Evolutionary conservation across 2,329 filamentous ascomycete genomes (phyloP).

Genomic region (Penicillium sp.): DNA sequence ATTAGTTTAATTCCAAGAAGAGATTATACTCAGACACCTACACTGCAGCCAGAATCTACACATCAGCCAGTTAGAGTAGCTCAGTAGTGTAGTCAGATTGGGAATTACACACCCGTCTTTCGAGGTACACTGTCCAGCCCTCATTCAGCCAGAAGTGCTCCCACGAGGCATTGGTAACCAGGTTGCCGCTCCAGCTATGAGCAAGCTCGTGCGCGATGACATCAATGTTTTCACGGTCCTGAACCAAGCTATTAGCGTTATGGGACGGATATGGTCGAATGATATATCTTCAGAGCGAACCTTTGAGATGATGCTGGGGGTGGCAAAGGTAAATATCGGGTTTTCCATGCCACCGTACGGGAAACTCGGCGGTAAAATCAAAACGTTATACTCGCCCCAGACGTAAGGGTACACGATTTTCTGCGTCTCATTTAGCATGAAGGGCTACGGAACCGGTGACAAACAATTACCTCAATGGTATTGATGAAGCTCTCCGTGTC

Average conservation of each 20-base stretch:
- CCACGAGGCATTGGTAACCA: slow-evolving; percentile 55
- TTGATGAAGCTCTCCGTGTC: slow-evolving; percentile 92
- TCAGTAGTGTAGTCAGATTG: not conserved
- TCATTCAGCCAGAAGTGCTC: slow-evolving; percentile 62
- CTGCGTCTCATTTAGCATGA: slow-evolving; percentile 25
- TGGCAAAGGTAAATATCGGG: slow-evolving; percentile 91
- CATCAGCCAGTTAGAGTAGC: slow-evolving; percentile 14
- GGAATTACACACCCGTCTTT: slow-evolving; percentile 60
- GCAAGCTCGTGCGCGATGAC: slow-evolving; percentile 85
- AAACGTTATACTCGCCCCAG: slow-evolving; percentile 93
- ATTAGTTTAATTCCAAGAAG: not conserved
- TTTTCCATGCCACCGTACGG: slow-evolving; percentile 85
- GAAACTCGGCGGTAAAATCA: slow-evolving; percentile 86
- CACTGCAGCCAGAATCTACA: slow-evolving; percentile 43
- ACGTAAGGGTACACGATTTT: slow-evolving; percentile 77
- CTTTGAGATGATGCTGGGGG: slow-evolving; percentile 88
- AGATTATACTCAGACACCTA: slow-evolving; percentile 20
- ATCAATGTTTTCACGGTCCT: slow-evolving; percentile 83
- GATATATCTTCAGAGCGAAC: slow-evolving; percentile 27
- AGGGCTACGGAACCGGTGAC: not conserved
- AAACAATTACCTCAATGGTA: slow-evolving; percentile 63
- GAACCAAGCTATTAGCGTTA: not conserved
- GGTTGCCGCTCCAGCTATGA: slow-evolving; percentile 83
- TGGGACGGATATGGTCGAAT: no score
- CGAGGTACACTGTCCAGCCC: slow-evolving; percentile 93